phyloP scores from a whole-genome alignment of 2,329 filamentous ascomycete genomes.

The Fusarium sp. region DNA sequence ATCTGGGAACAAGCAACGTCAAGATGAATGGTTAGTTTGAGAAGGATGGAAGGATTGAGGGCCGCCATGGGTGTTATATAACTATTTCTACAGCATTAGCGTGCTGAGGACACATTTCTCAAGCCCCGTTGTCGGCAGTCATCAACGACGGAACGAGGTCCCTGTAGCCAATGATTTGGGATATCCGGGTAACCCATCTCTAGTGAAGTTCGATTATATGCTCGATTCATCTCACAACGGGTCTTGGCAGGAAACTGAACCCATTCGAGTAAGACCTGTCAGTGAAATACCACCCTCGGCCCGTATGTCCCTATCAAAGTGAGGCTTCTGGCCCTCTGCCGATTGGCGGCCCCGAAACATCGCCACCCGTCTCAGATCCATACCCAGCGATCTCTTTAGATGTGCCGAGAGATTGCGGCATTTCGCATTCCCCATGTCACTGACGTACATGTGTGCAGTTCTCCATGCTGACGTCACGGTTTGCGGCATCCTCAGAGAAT shows the following conservation, averaged over 20 bases:
- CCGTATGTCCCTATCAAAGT: rapidly evolving
- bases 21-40: background rate
- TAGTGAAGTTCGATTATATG: background rate
- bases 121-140: background rate
- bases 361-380: too few relatives aligned
- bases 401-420: background rate
- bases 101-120: background rate
- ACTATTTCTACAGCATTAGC: background rate
- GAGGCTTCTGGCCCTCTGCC: background rate
- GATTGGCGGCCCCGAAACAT: background rate
- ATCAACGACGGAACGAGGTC: background rate
- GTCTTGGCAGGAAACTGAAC: background rate
- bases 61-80: background rate
- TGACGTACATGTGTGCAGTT: too few relatives aligned
- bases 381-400: background rate
- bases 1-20: rapidly evolving
- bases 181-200: background rate
- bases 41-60: too few relatives aligned
- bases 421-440: background rate
- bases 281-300: background rate
- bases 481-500: background rate
- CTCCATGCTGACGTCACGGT: background rate
- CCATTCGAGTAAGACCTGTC: rapidly evolving
- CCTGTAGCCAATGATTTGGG: background rate
- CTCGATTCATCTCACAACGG: background rate